Conservation (phyloP, 495 filamentous ascomycete species). For the Trichoderma erinaceum region DNA sequence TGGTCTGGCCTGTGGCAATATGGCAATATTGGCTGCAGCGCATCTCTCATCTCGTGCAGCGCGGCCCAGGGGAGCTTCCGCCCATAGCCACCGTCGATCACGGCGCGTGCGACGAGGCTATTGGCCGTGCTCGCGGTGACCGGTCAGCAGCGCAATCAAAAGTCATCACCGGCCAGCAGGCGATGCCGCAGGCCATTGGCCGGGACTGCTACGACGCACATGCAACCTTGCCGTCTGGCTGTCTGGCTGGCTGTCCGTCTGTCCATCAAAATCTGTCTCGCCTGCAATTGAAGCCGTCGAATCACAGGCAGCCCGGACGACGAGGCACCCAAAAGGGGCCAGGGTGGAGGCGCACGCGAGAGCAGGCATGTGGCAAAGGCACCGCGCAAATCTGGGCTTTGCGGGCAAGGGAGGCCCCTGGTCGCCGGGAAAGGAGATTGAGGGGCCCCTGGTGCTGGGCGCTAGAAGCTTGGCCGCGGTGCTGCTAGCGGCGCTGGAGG, state of each 20-base stretch:
- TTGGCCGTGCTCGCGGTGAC: too few relatives aligned
- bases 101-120: not conserved
- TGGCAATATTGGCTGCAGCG: not conserved
- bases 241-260: not conserved
- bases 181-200: too few relatives aligned
- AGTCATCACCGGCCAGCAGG: too few relatives aligned
- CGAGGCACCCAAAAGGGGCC: not conserved
- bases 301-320: not conserved
- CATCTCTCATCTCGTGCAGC: not conserved
- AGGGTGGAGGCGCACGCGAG: constrained; percentile 10
- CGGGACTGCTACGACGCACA: too few relatives aligned
- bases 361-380: not conserved
- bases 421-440: constrained; percentile 11
- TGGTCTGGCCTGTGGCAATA: not conserved
- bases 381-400: not conserved
- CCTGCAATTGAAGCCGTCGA: not conserved
- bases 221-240: not conserved
- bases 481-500: too few relatives aligned
- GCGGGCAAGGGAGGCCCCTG: not conserved
- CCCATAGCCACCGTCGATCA: constrained; percentile 6
- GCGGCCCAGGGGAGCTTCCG: not conserved
- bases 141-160: too few relatives aligned
- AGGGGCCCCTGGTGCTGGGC: constrained; percentile 2
- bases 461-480: not conserved
- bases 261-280: not conserved